phyloP scores from a whole-genome alignment of 176 grass and related monocot species.

The Phoenix dactylifera region DNA sequence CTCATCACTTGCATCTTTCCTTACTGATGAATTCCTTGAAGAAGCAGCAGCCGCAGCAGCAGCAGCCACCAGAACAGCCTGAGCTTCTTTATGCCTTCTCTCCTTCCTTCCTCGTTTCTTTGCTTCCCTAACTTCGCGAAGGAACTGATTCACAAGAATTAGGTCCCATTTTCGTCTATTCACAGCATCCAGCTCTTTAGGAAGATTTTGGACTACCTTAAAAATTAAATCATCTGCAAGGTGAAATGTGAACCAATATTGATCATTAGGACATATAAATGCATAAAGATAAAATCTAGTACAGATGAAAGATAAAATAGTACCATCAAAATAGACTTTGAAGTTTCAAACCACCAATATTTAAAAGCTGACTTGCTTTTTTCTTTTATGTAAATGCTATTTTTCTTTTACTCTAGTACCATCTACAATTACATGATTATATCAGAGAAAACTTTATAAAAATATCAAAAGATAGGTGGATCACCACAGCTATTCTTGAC shows the following conservation, averaged over 20 bases:
- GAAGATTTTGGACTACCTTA: conserved; percentile 70
- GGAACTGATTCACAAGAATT: conserved; percentile 83
- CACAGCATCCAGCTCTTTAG: conserved; percentile 48
- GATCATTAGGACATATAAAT: no score
- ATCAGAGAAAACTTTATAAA: conserved; percentile 9
- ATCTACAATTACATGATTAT: neutral
- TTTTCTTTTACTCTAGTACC: no score
- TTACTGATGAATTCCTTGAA: conserved; percentile 53
- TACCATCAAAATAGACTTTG: no score
- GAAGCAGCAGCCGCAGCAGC: conserved; percentile 72
- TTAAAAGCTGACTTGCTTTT: no score
- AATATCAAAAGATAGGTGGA: neutral
- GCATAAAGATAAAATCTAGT: no score
- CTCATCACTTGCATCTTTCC: conserved; percentile 75
- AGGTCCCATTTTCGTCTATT: conserved; percentile 92
- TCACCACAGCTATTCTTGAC: conserved; percentile 80
- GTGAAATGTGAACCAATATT: neutral
- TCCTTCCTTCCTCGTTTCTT: conserved; percentile 97
- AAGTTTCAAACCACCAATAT: no score
- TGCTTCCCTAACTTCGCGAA: conserved; percentile 86
- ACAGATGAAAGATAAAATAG: no score
- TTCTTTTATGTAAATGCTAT: no score
- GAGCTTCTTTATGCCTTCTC: conserved; percentile 91
- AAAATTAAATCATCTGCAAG: conserved; percentile 61
- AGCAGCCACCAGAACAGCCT: conserved; percentile 84